Conservation (phyloP, 257 asterid genomes). For the Solanum bulbocastanum region DNA sequence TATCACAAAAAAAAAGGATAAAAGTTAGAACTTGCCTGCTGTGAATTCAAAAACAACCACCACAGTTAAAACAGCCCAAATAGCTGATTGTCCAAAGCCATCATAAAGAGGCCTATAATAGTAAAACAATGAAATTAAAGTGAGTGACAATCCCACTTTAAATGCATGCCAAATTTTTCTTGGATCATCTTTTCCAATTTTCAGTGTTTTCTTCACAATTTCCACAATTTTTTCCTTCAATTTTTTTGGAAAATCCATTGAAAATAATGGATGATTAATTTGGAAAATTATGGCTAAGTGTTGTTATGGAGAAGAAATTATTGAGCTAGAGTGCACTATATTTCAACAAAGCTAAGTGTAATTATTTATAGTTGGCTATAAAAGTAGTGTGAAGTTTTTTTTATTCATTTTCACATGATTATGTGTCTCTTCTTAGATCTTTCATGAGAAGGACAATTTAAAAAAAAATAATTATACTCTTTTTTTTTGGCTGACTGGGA, state of each 20-base stretch:
- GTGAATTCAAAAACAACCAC: slow-evolving; percentile 33
- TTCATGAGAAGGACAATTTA: background rate
- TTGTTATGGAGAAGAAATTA: background rate
- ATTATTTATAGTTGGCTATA: background rate
- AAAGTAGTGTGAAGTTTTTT: background rate
- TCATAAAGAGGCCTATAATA: slow-evolving; percentile 19
- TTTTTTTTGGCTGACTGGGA: background rate
- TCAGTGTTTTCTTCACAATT: slow-evolving; percentile 2
- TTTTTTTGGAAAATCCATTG: background rate
- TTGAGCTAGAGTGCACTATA: background rate
- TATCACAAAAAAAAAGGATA: background rate
- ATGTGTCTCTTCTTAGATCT: background rate
- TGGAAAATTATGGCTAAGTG: background rate
- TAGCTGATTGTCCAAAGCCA: slow-evolving; percentile 26
- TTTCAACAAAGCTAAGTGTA: background rate
- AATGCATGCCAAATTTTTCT: slow-evolving; percentile 21
- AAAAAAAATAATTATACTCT: background rate
- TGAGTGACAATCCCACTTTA: slow-evolving; percentile 34
- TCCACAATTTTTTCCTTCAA: background rate
- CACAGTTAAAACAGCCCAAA: slow-evolving; percentile 38
- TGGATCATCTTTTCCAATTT: slow-evolving; percentile 23
- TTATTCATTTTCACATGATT: background rate
- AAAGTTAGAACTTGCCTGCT: slow-evolving; percentile 6
- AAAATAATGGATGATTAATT: background rate
- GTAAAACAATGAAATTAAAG: slow-evolving; percentile 22